phyloP scores from a whole-genome alignment of 345 rosid species.

The Cardamine occulta region DNA sequence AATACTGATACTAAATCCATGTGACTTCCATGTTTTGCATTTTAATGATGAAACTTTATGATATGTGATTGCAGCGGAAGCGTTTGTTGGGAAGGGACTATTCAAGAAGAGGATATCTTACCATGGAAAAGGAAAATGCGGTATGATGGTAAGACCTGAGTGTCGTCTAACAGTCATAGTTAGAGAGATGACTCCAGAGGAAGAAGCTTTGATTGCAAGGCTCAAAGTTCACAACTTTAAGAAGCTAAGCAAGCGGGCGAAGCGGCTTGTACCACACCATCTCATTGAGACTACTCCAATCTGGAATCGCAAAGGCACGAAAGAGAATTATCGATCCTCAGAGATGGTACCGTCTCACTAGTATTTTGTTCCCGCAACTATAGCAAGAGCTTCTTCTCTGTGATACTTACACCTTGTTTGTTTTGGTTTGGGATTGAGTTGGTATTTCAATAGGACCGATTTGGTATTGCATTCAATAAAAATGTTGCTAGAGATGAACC shows the following conservation, averaged over 20 bases:
- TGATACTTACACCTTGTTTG: conserved; percentile 20
- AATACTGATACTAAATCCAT: conserved; percentile 9
- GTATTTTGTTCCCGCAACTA: background rate
- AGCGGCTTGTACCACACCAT: conserved; percentile 69
- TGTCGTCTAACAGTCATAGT: conserved; percentile 81
- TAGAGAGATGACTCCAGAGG: conserved; percentile 81
- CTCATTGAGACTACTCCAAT: conserved; percentile 84
- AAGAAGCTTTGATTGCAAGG: conserved; percentile 88
- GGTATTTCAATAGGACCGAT: conserved; percentile 16
- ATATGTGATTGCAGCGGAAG: conserved; percentile 67
- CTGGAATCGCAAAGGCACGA: conserved; percentile 75
- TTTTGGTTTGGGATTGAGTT: conserved; percentile 18
- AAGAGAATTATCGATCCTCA: conserved; percentile 25
- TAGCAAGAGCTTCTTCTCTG: conserved; percentile 15
- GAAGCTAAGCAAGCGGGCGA: conserved; percentile 77
- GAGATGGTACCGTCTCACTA: conserved; percentile 35
- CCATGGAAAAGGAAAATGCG: conserved; percentile 69
- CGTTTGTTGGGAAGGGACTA: conserved; percentile 87
- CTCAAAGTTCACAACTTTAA: conserved; percentile 74
- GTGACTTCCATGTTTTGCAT: background rate
- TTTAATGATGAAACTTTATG: conserved; percentile 2
- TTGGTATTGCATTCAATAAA: conserved; percentile 29
- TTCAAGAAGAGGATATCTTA: conserved; percentile 63
- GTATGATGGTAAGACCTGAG: conserved; percentile 65
- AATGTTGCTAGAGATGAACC: conserved; percentile 8